A percentile compares a stretch with the other conserved stretches of the same genome.
Evolutionary conservation across 257 asterid species (phyloP).

Genomic region (Solanum pennellii): DNA sequence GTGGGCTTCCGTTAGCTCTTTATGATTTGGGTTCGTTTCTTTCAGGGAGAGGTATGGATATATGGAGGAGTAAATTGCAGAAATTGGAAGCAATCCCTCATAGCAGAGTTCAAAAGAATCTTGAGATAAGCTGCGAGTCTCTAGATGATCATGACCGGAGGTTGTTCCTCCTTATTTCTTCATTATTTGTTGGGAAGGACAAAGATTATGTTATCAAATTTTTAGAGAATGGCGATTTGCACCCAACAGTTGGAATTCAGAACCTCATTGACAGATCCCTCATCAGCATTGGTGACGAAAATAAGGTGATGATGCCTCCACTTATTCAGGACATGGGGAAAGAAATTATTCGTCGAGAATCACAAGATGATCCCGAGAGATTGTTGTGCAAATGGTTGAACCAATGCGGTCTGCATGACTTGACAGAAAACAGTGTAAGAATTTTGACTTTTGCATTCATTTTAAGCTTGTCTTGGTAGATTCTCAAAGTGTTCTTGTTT

Average conservation of each 20-base stretch:
- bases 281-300: background rate
- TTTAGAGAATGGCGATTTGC: background rate
- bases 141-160: background rate
- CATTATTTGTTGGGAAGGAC: slow-evolving; percentile 5
- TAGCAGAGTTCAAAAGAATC: background rate
- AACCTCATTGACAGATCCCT: slow-evolving; percentile 8
- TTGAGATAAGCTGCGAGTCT: slow-evolving; percentile 1
- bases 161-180: slow-evolving; percentile 1
- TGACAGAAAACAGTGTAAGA: background rate
- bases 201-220: background rate
- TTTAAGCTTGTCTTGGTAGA: background rate
- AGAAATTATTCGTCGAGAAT: slow-evolving; percentile 7
- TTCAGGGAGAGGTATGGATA: background rate
- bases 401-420: background rate
- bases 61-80: slow-evolving; percentile 4
- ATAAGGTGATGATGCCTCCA: background rate
- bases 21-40: background rate
- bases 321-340: slow-evolving; percentile 2
- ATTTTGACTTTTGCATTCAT: background rate
- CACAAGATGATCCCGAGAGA: background rate
- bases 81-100: slow-evolving; percentile 2
- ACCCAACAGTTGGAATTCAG: slow-evolving; percentile 5
- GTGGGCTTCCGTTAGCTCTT: slow-evolving; percentile 15
- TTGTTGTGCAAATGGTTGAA: background rate
- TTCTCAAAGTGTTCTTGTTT: background rate